A percentile compares a stretch with the other conserved stretches of the same genome.
phyloP scores from a whole-genome alignment of 371 early-diverging fungal species.

The Mucor racemosus region DNA sequence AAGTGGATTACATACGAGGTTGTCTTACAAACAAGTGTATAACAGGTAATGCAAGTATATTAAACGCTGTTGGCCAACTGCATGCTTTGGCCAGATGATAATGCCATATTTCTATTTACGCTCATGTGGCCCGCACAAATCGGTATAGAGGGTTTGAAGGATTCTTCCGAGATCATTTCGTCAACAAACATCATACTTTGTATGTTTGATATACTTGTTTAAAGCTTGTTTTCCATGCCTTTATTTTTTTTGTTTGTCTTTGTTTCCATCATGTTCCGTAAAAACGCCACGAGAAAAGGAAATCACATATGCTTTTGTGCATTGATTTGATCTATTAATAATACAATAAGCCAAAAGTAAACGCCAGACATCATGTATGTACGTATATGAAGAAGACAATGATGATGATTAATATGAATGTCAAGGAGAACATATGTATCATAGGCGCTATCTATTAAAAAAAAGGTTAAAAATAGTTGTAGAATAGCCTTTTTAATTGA shows the following conservation, averaged over 20 bases:
- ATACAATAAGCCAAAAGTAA: neutral
- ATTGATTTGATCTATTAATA: constrained; percentile 4
- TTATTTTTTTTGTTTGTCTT: neutral
- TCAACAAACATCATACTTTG: neutral
- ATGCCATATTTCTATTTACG: neutral
- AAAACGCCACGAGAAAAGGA: neutral
- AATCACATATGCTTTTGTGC: neutral
- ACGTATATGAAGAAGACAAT: too few species aligned
- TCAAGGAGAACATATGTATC: neutral
- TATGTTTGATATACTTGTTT: neutral
- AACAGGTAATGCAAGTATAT: neutral
- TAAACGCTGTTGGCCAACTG: neutral
- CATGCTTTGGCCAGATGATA: neutral
- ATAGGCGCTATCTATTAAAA: too few species aligned
- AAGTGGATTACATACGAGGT: too few species aligned
- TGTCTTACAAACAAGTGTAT: too few species aligned
- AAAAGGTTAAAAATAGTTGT: too few species aligned
- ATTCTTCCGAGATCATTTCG: neutral
- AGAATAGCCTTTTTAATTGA: too few species aligned
- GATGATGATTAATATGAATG: neutral
- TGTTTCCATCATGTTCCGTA: neutral
- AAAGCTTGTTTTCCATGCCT: neutral
- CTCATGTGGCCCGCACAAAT: neutral
- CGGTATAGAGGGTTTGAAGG: neutral
- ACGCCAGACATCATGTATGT: neutral